A percentile compares a stretch with the other conserved stretches of the same genome.
Conservation (phyloP, 345 rosid genomes). For the Populus simonii region DNA sequence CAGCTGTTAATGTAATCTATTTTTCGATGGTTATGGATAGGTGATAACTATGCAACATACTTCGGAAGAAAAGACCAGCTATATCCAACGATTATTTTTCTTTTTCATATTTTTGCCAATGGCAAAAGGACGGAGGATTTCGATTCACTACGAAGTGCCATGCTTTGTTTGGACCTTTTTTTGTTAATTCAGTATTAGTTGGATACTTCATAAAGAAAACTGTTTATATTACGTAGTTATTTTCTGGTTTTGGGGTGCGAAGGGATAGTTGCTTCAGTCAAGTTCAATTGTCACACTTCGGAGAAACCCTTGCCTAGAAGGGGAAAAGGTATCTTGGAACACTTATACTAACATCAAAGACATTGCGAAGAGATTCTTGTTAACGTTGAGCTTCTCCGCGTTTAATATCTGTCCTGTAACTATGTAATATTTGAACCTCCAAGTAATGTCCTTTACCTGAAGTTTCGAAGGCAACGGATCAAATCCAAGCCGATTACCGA, state of each 20-base stretch:
- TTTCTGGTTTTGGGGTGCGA: neutral
- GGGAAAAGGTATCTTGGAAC: neutral
- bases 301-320: too few relatives aligned
- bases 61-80: neutral
- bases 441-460: constrained; percentile 49
- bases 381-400: neutral
- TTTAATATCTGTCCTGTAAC: neutral
- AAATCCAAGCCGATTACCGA: constrained; percentile 85
- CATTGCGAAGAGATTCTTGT: neutral
- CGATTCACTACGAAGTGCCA: neutral
- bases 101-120: neutral
- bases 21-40: neutral
- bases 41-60: neutral
- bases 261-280: neutral
- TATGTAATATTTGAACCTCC: neutral
- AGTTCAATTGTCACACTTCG: neutral
- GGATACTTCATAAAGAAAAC: neutral
- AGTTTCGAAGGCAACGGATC: constrained; percentile 73
- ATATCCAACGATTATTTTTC: neutral
- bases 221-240: neutral
- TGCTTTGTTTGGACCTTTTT: neutral
- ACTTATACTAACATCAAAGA: neutral
- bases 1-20: neutral
- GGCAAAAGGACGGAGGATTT: neutral
- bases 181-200: neutral